Conservation (phyloP, 441 rosid species). For the Gossypium schwendimanii region DNA sequence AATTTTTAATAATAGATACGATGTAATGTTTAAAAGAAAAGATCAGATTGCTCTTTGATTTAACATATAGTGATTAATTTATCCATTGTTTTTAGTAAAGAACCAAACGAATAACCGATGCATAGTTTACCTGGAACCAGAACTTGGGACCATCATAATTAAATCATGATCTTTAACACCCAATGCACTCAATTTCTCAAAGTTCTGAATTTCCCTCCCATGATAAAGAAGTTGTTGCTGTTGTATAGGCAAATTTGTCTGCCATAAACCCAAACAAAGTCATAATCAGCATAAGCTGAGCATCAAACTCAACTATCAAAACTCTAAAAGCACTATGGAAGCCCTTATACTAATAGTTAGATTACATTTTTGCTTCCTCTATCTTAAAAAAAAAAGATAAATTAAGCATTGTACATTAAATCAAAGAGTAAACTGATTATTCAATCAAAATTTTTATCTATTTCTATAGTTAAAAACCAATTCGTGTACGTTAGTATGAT, state of each 20-base stretch:
- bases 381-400: too few relatives aligned
- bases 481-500: too few relatives aligned
- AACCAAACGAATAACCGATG: not conserved
- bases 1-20: too few relatives aligned
- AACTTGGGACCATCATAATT: slow-evolving; percentile 73
- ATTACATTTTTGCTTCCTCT: too few relatives aligned
- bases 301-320: slow-evolving; percentile 14
- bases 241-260: slow-evolving; percentile 76
- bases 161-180: slow-evolving; percentile 88
- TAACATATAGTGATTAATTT: too few relatives aligned
- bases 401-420: too few relatives aligned
- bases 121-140: slow-evolving; percentile 36
- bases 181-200: slow-evolving; percentile 68
- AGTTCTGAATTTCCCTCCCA: slow-evolving; percentile 75
- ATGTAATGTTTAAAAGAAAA: too few relatives aligned
- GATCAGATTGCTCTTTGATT: too few relatives aligned
- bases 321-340: not conserved
- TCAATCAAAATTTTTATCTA: too few relatives aligned
- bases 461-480: too few relatives aligned
- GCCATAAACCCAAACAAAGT: slow-evolving; percentile 23
- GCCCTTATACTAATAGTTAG: too few relatives aligned
- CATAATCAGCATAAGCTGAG: not conserved
- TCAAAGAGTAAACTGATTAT: too few relatives aligned
- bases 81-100: not conserved
- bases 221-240: slow-evolving; percentile 79